phyloP scores from a whole-genome alignment of 1,284 basidiomycete genomes.

The Phellopilus nigrolimitatus region DNA sequence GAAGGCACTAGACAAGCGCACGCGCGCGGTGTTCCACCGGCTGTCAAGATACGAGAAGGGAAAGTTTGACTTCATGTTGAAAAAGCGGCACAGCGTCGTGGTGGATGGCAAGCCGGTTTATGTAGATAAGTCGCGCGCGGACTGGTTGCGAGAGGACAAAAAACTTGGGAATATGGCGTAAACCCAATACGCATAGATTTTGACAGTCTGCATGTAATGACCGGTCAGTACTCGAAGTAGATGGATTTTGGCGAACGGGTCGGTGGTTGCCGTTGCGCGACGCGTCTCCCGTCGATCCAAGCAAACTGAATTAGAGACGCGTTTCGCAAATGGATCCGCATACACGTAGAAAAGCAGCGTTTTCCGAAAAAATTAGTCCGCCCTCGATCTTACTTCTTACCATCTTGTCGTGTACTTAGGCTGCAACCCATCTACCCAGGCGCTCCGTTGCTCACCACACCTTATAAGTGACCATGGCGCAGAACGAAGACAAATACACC shows the following conservation, averaged over 20 bases:
- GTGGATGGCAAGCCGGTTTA: slow-evolving; percentile 1
- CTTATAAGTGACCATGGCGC: slow-evolving; percentile 6
- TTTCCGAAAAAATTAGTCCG: neutral
- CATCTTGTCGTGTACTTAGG: neutral
- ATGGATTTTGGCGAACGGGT: neutral
- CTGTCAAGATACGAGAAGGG: slow-evolving; percentile 13
- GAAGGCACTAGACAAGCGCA: slow-evolving; percentile 2
- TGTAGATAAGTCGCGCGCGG: neutral
- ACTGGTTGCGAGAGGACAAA: slow-evolving; percentile 3
- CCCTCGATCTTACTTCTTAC: neutral
- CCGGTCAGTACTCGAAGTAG: neutral
- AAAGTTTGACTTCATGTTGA: neutral
- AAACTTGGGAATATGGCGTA: neutral
- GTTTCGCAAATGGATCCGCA: neutral
- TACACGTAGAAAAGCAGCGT: neutral
- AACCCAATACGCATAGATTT: neutral
- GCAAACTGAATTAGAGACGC: too few species aligned
- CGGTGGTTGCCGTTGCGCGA: too few species aligned
- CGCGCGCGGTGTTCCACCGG: slow-evolving; percentile 1
- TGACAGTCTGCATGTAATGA: neutral
- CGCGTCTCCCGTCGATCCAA: too few species aligned
- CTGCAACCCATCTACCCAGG: too few species aligned
- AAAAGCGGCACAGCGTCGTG: neutral
- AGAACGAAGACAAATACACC: slow-evolving; percentile 19
- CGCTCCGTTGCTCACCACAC: neutral